Evolutionary conservation across 2,329 filamentous ascomycete species (phyloP), one percentile per base, ranked within the genome.

Genomic region (Pyrenochaeta sp.): DNA sequence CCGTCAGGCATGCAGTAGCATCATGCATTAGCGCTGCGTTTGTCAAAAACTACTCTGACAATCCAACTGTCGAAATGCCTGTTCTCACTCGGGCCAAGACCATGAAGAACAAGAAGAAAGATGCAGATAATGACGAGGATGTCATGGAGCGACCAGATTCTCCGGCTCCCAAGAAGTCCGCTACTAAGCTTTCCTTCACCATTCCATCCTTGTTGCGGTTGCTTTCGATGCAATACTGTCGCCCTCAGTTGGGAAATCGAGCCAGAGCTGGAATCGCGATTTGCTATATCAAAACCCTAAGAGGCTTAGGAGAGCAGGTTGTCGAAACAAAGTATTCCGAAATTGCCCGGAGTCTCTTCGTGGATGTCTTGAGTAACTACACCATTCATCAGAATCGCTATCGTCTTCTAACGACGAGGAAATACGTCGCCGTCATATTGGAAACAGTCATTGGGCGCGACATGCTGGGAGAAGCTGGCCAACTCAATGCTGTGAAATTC

Each of bases 401-500:
- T 69, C 87, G 93, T 13, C 81, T 95, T 11, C 79, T 99, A 11
- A 87, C 90, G 47, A 89, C 90, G 3, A 83, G 94, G 41, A 90
- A 88, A 66, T 95, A 93, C 58, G 84, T 96, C 10, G 86, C 90
- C 53, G 87, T 88, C 24, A 81, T 96, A 34, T 76, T 99, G 8
- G 90, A 96, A 61, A 88, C 92, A 45, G 84, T 94, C 6, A 81
- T 97, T 52, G 90, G 90, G 7, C 81, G 82, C 44, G 84, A 86
- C 55, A 88, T 96, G 58, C 79, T 99, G 2, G 91, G 91, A 9
- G 93, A 99, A 70, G 90, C 89, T 10, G 92, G 91, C 6, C 93
- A 96, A 64, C 78, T 93, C 46, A 85, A 87, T 57, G 91, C 90
- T 19, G 89, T 90, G 6, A 90, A 86, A 60, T 83, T 84, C 49